A percentile compares a stretch with the other conserved stretches of the same genome.
phyloP scores from a whole-genome alignment of 208 protist genomes.

The Trypanosoma platydactyli region DNA sequence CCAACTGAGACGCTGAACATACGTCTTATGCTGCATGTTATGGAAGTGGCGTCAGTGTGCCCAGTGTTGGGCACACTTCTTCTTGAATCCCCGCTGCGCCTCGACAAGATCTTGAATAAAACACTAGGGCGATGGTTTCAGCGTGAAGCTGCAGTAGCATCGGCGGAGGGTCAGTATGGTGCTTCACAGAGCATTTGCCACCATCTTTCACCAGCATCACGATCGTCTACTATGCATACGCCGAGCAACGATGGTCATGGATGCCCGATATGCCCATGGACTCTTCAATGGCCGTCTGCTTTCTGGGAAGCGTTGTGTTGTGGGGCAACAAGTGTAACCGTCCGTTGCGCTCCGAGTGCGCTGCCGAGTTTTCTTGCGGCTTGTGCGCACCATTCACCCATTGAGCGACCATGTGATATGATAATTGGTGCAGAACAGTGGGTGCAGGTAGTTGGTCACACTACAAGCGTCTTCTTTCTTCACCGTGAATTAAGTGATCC shows the following conservation, averaged over 20 bases:
- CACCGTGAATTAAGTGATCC: constrained; percentile 21
- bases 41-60: constrained; percentile 20
- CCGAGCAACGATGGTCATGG: not conserved
- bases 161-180: not conserved
- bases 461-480: constrained; percentile 25
- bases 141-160: constrained; percentile 4
- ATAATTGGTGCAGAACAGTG: constrained; percentile 19
- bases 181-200: not conserved
- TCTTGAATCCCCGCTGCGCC: constrained; percentile 9
- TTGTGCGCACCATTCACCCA: not conserved
- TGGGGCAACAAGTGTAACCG: constrained; percentile 5
- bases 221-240: not conserved
- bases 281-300: constrained; percentile 8
- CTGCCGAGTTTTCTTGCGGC: constrained; percentile 22
- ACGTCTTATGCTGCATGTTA: constrained; percentile 17
- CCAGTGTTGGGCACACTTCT: constrained; percentile 29
- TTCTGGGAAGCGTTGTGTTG: constrained; percentile 24
- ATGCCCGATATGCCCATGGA: constrained; percentile 26
- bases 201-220: not conserved
- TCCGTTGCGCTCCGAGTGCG: constrained; percentile 9
- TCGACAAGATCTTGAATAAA: constrained; percentile 10
- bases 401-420: constrained; percentile 18
- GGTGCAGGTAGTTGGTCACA: constrained; percentile 21
- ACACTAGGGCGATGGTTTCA: constrained; percentile 17
- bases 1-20: not conserved